Evolutionary conservation across 192 early-diverging fungal genomes (phyloP).

Genomic region (Pilobolus umbonatus): DNA sequence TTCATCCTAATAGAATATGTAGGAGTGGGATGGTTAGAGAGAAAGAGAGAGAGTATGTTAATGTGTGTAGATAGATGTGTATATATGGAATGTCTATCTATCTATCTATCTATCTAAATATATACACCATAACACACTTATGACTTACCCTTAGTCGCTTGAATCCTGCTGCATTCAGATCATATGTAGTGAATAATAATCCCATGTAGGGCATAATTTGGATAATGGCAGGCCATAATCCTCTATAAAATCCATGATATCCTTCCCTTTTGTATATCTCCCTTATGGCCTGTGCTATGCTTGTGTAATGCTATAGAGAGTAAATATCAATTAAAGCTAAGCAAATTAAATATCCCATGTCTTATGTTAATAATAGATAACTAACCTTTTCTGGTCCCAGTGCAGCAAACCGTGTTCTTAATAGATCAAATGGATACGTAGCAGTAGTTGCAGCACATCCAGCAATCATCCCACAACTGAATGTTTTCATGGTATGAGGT

Average conservation of each 20-base stretch:
- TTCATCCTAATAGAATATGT: constrained; percentile 27
- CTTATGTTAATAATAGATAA: background rate
- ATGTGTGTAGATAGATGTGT: background rate
- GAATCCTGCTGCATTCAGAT: constrained; percentile 48
- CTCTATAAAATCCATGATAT: constrained; percentile 79
- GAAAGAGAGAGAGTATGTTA: too few species aligned
- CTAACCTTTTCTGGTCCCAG: constrained; percentile 57
- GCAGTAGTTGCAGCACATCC: constrained; percentile 71
- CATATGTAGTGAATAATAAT: constrained; percentile 80
- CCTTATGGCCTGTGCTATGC: constrained; percentile 56
- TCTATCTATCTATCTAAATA: background rate
- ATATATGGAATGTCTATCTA: background rate
- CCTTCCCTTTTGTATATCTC: constrained; percentile 74
- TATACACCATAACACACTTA: background rate
- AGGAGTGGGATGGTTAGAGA: too few species aligned
- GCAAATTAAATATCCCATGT: too few species aligned
- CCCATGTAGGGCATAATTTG: constrained; percentile 98
- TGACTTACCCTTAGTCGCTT: constrained; percentile 35
- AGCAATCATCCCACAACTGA: constrained; percentile 74
- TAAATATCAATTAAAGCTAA: constrained; percentile 3
- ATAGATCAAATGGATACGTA: constrained; percentile 95
- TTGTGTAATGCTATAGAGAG: constrained; percentile 52
- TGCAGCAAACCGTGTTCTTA: constrained; percentile 90
- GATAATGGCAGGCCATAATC: constrained; percentile 72
- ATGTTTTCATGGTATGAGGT: constrained; percentile 46